Base-by-base conservation (phyloP, 257 asterid genomes). In the Linaria vulgaris region DNA sequence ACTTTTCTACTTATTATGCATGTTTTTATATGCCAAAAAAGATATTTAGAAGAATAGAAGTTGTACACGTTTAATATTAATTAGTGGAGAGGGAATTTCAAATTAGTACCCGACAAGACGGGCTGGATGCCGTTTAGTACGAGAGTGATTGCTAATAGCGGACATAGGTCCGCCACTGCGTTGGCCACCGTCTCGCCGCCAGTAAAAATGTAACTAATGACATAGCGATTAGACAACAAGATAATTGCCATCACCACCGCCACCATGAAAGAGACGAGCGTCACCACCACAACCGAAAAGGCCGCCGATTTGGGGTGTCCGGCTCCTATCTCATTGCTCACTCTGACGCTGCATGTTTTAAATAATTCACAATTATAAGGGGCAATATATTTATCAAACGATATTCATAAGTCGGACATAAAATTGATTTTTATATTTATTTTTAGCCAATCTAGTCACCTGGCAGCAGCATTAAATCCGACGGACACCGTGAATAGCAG, bases 381-480 rank as follows among this genome's bases (percentile, higher is more conserved):
- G n/a, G n/a, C n/a, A n/a, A n/a, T n/a, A n/a, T n/a, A n/a, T n/a
- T n/a, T n/a, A n/a, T n/a, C n/a, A n/a, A n/a, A n/a, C n/a, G n/a
- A n/a, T n/a, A n/a, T n/a, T n/a, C n/a, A n/a, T n/a, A n/a, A n/a
- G n/a, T n/a, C n/a, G n/a, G n/a, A n/a, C n/a, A n/a, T n/a, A n/a
- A n/a, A n/a, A n/a, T n/a, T n/a, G n/a, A n/a, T n/a, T n/a, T n/a
- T n/a, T n/a, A n/a, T n/a, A n/a, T n/a, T n/a, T n/a, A n/a, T n/a
- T n/a, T n/a, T n/a, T n/a, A n/a, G n/a, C n/a, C n/a, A 49, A 23
- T 3, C 19, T 2, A 57, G 70, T 5, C 17, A 79, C 90, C 87
- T 83, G 4, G 81, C 87, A 38, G 90, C 90, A 3, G 90, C 90
- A 71, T 83, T 81, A 69, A 83, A 83, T 43, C 87, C 90, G 19